Evolutionary conservation across 1,284 basidiomycete genomes (phyloP).

Genomic region (Ceratobasidium sp.): DNA sequence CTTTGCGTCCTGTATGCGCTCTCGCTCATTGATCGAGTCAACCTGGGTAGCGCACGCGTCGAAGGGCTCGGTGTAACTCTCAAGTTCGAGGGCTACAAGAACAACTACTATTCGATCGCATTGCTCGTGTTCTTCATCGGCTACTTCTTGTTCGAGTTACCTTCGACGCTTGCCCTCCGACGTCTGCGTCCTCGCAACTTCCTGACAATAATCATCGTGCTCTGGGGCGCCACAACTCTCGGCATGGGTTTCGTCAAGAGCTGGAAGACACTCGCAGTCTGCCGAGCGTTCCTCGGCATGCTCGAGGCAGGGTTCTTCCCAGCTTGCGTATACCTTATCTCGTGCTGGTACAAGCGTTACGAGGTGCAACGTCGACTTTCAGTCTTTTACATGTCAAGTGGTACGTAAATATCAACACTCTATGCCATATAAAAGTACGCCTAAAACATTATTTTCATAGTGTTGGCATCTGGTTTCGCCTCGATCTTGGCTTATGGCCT

Average conservation of each 20-base stretch:
- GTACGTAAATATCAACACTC: conserved; percentile 13
- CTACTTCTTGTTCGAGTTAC: conserved; percentile 52
- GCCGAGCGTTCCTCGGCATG: conserved; percentile 60
- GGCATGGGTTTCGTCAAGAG: conserved; percentile 57
- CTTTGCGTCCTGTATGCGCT: conserved; percentile 58
- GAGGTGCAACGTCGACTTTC: conserved; percentile 58
- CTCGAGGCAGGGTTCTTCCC: conserved; percentile 56
- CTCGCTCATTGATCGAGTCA: conserved; percentile 57
- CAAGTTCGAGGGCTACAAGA: conserved; percentile 49
- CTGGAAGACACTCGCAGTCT: conserved; percentile 58
- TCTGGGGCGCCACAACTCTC: conserved; percentile 61
- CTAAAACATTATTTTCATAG: not conserved
- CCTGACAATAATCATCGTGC: conserved; percentile 50
- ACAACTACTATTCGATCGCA: conserved; percentile 58
- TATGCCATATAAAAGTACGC: not conserved
- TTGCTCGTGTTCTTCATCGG: conserved; percentile 58
- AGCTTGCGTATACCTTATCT: conserved; percentile 60
- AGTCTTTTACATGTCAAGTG: conserved; percentile 59
- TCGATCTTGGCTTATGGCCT: conserved; percentile 61
- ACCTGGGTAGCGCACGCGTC: conserved; percentile 56
- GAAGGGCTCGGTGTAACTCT: conserved; percentile 54
- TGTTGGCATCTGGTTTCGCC: conserved; percentile 56
- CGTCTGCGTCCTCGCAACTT: conserved; percentile 59
- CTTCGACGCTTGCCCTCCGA: conserved; percentile 57
- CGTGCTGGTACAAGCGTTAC: conserved; percentile 63